Conservation (phyloP, 2,329 filamentous ascomycete genomes). For the Pseudocercospora fijiensis region DNA sequence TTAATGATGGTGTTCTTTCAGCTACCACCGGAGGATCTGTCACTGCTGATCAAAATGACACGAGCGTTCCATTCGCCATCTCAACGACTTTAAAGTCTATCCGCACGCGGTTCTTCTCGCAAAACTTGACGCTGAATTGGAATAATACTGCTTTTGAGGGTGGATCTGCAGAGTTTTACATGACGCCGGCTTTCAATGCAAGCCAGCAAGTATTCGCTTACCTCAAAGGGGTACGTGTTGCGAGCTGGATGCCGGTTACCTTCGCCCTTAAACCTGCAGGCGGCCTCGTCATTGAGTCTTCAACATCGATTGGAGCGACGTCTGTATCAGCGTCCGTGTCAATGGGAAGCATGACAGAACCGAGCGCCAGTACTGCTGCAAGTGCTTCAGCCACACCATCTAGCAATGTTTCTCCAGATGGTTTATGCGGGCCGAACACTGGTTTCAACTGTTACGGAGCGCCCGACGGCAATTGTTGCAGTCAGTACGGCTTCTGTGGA, state of each 20-base stretch:
- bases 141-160: conserved; percentile 36
- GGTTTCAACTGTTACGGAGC: conserved; percentile 12
- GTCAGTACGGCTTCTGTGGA: conserved; percentile 23
- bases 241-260: conserved; percentile 33
- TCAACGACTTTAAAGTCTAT: conserved; percentile 29
- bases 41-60: conserved; percentile 29
- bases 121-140: conserved; percentile 35
- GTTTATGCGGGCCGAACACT: conserved; percentile 2
- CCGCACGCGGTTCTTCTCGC: conserved; percentile 33
- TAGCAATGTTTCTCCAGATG: conserved; percentile 8
- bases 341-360: conserved; percentile 15
- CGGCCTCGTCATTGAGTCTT: conserved; percentile 21
- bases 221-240: conserved; percentile 31
- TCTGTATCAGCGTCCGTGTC: conserved; percentile 11
- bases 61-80: conserved; percentile 32
- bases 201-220: conserved; percentile 34
- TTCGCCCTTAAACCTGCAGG: conserved; percentile 28
- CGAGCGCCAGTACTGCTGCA: not conserved
- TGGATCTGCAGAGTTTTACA: conserved; percentile 37
- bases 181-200: conserved; percentile 29
- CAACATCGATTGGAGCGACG: conserved; percentile 5
- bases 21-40: conserved; percentile 28
- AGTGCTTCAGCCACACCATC: conserved; percentile 18
- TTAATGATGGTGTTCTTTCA: conserved; percentile 32
- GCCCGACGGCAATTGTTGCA: conserved; percentile 11